A percentile compares a stretch with the other conserved stretches of the same genome.
These are phyloP conservation scores for Aspergillus cejpii DNA, from an alignment of 2,329 filamentous ascomycete species.

Conservation along the genomic window DNA sequence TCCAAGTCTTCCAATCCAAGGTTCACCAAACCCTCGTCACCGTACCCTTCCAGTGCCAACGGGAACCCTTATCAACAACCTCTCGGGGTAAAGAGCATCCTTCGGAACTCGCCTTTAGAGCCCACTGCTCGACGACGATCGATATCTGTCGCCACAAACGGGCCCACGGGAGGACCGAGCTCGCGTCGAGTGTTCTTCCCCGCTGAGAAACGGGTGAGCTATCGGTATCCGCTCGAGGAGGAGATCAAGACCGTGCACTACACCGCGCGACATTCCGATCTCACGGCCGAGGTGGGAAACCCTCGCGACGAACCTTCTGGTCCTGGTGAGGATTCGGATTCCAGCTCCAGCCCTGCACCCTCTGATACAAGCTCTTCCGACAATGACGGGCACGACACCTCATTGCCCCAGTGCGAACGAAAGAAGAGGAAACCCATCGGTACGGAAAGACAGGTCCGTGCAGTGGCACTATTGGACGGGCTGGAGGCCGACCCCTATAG, in stretches of 20 bases:
- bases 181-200: conserved; percentile 45
- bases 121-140: conserved; percentile 35
- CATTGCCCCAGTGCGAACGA: conserved; percentile 25
- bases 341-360: conserved; percentile 22
- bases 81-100: conserved; percentile 41
- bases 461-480: conserved; percentile 35
- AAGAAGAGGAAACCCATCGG: conserved; percentile 32
- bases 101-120: conserved; percentile 43
- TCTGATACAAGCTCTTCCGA: conserved; percentile 29
- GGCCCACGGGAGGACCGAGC: conserved; percentile 30
- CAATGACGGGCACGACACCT: conserved; percentile 21
- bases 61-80: conserved; percentile 17
- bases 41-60: conserved; percentile 16
- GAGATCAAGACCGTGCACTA: conserved; percentile 53
- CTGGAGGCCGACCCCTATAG: conserved; percentile 44
- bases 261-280: conserved; percentile 51
- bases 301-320: conserved; percentile 9
- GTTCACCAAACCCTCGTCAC: conserved; percentile 27
- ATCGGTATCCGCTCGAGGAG: conserved; percentile 51
- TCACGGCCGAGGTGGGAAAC: conserved; percentile 32
- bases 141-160: conserved; percentile 31
- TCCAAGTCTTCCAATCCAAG: conserved; percentile 23
- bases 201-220: conserved; percentile 52
- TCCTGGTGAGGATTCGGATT: conserved; percentile 26
- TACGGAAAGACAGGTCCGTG: conserved; percentile 35